Evolutionary conservation across 495 filamentous ascomycete species (phyloP), one percentile per base, ranked within the genome.

Genomic region (Aspergillus kassunensis): DNA sequence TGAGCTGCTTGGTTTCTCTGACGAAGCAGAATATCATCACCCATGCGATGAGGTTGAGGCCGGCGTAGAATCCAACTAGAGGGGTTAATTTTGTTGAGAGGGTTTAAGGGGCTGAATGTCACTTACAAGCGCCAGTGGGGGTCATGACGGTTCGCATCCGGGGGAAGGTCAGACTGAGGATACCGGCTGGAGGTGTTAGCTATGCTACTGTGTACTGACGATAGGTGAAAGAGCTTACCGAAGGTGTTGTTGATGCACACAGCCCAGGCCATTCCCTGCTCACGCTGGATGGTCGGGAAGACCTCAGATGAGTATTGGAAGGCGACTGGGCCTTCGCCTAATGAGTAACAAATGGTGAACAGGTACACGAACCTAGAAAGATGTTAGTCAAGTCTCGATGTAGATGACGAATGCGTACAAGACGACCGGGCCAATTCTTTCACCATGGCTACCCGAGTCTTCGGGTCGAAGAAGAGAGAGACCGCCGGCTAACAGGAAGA

Each of bases 401-500:
- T 51, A 23, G 19, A 1, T 5, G 16, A 35, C 13, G n/a, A 25
- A 16, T 6, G 27, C 65, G 24, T 56, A 69, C 64, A 69, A 41
- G 12, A 47, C 67, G 33, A 67, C 65, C 10, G 65, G 67, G 15
- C 57, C 55, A 37, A 69, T 61, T 15, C 56, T 51, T 13, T 27
- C 34, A 0, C 49, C 60, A 9, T 35, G 31, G 36, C 48, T 63
- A 13, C 44, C 37, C 16, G 23, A 10, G 19, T 10, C 15, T 4
- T 55, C 29, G 0, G 59, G 52, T 12, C 77, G 76, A 13, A 72
- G 62, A 31, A 74, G 68, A 40, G 71, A 87, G 18, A 90, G 71
- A 2, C 86, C 88, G 1, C 80, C 86, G 0, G 82, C 84, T 0
- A 91, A 71, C 20, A 91, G 68, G 79, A 78, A 50, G 77, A 88